Base-by-base conservation (phyloP, 306 rosid species). In the Acacia acuminata region DNA sequence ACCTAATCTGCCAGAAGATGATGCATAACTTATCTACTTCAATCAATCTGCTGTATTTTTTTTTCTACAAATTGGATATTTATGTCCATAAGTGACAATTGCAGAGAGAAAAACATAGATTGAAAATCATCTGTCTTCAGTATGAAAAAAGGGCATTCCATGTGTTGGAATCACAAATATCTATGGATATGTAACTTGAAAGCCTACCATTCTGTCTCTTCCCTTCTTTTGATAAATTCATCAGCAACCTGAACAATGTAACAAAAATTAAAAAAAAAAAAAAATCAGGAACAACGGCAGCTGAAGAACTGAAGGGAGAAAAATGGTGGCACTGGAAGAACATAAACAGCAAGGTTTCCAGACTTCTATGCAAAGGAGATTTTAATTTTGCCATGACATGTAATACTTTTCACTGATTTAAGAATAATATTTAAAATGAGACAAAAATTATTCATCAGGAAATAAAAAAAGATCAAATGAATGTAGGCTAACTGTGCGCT, bases 131-230 rank as follows among this genome's bases (percentile, higher is more conserved):
- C 15, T 64, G 11, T 47, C 47, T 56, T 61, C 24, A 19, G 58
- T 32, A 16, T 7, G 7, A 55, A 20, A 55, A 30, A 77, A 24
- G 8, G 36, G 78, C 53, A 27, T 25, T 68, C 71, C 70, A 66
- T 53, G 55, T 50, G 80, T 19, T 48, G 40, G 25, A 76, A 58
- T 79, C 42, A 77, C 34, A 83, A 82, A 47, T 68, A 84, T 80
- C 73, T 53, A 63, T 1, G 30, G 32, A 71, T 22, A 71, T 70
- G 34, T 22, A 43, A 70, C 53, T 70, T 38, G 13, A 75, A 80
- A 84, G 78, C 90, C 86, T 81, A 93, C 99, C 99, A 96, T 87
- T 96, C 98, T 40, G 99, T 88, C 88, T 96, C 98, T 79, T 88
- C 88, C 79, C 93, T 92, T 83, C 99, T 91, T 88, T 84, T 91